phyloP scores from a whole-genome alignment of 352 stramenopile species.

The Phytophthora ramorum region DNA sequence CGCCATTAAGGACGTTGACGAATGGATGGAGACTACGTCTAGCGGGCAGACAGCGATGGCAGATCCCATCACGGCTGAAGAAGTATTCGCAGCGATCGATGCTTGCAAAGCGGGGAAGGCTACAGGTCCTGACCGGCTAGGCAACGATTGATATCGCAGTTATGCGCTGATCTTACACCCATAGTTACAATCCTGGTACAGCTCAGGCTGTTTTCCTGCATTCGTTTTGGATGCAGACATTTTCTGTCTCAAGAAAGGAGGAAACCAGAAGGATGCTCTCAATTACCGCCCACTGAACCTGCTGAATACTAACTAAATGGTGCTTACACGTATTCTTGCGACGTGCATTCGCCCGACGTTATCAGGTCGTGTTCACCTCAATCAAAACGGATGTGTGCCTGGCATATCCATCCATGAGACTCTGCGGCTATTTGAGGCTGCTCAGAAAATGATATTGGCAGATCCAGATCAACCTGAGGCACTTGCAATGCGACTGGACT shows the following conservation, averaged over 20 bases:
- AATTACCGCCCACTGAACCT: background rate
- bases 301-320: background rate
- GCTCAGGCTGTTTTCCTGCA: background rate
- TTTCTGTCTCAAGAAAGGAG: background rate
- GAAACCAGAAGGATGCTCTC: background rate
- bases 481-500: background rate
- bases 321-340: background rate
- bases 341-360: background rate
- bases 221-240: background rate
- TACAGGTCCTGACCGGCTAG: background rate
- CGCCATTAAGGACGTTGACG: background rate
- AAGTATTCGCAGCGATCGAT: background rate
- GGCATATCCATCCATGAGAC: background rate
- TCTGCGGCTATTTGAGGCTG: background rate
- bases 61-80: background rate
- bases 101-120: conserved; percentile 11
- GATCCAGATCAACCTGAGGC: background rate
- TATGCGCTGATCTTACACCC: background rate
- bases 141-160: background rate
- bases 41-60: background rate
- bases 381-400: background rate
- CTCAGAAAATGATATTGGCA: background rate
- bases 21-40: background rate
- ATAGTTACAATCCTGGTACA: background rate
- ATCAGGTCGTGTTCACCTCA: background rate